A percentile compares a stretch with the other conserved stretches of the same genome.
Evolutionary conservation across 2,329 filamentous ascomycete species (phyloP).

Genomic region (Colletotrichum euphorbiae): DNA sequence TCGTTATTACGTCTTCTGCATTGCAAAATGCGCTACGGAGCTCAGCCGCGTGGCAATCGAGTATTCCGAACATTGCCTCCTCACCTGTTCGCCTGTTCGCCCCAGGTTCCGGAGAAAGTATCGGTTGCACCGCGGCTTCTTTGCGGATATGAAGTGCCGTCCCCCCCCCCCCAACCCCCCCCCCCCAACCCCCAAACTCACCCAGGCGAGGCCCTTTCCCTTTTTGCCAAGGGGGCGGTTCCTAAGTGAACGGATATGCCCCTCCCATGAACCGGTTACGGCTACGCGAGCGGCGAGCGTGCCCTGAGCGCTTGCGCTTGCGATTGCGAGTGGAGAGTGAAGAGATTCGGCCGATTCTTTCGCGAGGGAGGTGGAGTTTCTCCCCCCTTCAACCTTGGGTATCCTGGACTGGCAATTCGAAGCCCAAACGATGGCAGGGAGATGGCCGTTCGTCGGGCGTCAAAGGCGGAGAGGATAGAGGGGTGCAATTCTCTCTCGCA

Average conservation of each 20-base stretch:
- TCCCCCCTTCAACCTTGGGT: neutral
- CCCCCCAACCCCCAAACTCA: no score
- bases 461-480: constrained; percentile 6
- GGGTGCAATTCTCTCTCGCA: neutral
- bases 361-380: neutral
- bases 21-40: constrained; percentile 1
- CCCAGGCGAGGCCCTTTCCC: neutral
- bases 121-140: constrained; percentile 35
- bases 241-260: constrained; percentile 13
- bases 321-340: constrained; percentile 1
- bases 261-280: neutral
- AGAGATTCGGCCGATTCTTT: constrained; percentile 32
- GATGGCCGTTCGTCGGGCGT: constrained; percentile 15
- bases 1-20: constrained; percentile 6
- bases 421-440: constrained; percentile 9
- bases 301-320: constrained; percentile 23
- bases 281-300: no score
- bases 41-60: constrained; percentile 11
- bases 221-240: constrained; percentile 13
- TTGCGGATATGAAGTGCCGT: constrained; percentile 14
- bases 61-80: no score
- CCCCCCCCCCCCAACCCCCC: no score
- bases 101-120: constrained; percentile 18
- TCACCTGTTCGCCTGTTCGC: no score
- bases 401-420: neutral